Evolutionary conservation across 2,329 filamentous ascomycete genomes (phyloP), one percentile per base, ranked within the genome.

Genomic region (Diaporthe ampelina): DNA sequence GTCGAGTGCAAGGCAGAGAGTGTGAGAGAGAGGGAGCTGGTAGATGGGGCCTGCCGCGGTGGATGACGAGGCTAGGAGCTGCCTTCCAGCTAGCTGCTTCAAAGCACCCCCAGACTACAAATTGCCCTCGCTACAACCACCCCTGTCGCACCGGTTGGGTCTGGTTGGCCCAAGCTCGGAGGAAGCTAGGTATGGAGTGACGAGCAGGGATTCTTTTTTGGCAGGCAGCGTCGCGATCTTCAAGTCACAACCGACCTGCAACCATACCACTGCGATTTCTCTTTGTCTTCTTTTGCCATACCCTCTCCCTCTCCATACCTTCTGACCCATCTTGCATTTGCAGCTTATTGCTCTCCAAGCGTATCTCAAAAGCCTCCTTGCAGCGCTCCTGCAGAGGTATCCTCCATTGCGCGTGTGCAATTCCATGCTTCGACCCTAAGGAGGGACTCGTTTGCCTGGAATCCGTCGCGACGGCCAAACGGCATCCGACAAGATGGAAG

Each of bases 1-100:
- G 72, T 65, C 56, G 40, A 70, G 26, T 58, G 59, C 63, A 72
- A 76, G 76, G 71, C 72, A 75, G 74, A 77, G 80, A 80, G 45
- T 43, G 40, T 19, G 40, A 50, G 24, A 17, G 72, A 76, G 74
- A 50, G 6, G 8, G 72, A 76, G 74, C 63, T 75, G 76, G 29
- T 32, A 32, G 29, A 73, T 77, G 80, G 80, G 82, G 84, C 83
- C 58, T 63, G 58, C 58, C 37, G 37, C 58, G 37, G 37, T 85
- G 86, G 74, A 87, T 89, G 87, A 89, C 87, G 87, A 88, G 86
- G 87, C 87, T 86, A 84, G 82, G 84, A 85, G 86, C 85, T 87
- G 86, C 86, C 86, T 88, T 79, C 72, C 67, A 73, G 68, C 73
- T 72, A 43, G 40, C 37, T 40, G 73, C 69, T 72, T 43, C 59